Evolutionary conservation across 2,329 filamentous ascomycete genomes (phyloP), one percentile per base, ranked within the genome.

Genomic region (Exophiala oligosperma): DNA sequence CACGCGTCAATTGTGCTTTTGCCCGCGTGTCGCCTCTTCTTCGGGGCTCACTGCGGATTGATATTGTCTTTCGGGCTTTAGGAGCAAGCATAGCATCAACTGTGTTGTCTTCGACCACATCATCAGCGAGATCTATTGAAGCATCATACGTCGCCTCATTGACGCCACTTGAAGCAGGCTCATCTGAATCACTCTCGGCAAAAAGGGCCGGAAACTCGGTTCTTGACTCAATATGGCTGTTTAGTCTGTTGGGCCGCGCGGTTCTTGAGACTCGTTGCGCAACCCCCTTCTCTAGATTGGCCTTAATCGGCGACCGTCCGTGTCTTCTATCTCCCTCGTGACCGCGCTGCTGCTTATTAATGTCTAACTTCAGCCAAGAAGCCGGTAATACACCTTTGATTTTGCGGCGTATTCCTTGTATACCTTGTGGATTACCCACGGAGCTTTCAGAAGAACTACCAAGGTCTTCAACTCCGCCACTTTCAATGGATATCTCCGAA

Each of bases 361-460:
- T 32, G 54, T 65, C 60, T 21, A 66, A 51, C 59, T 61, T 59
- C 48, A 66, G 56, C 69, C 64, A 80, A 24, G 78, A 80, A 4
- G 78, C 78, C 17, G 78, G 78, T 24, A 81, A 69, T 24, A 80
- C 78, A 26, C 78, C 78, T 58, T 75, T 75, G 11, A 78, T 79
- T 51, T 65, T 73, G 28, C 75, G 74, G 49, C 74, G 71, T 11
- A 74, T 62, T 26, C 60, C 64, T 59, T 69, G 68, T 9, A 78
- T 61, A 28, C 64, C 54, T 54, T 67, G 64, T 24, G 64, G 57
- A 3, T 67, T 67, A 35, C 66, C 64, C 21, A 48, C 56, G 40
- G 68, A 65, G 12, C 57, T 58, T 29, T 61, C 62, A 8, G 48
- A 64, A 21, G 53, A 47, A 17, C 28, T 47, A 14, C 50, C 26